phyloP scores from a whole-genome alignment of 257 asterid genomes.

The Rauvolfia tetraphylla region DNA sequence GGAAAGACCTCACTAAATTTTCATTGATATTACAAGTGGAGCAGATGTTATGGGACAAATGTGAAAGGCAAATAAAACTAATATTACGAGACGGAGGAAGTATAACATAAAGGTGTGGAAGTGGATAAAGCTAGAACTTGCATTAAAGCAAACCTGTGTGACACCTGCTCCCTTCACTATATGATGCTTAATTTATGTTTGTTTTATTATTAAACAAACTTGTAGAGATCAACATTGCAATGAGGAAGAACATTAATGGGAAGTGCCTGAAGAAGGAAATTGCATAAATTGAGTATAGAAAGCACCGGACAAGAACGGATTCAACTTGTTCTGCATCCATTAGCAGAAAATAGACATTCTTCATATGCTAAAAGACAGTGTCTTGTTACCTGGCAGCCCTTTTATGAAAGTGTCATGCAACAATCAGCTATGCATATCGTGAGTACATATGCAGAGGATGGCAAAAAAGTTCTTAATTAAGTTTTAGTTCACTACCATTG shows the following conservation, averaged over 20 bases:
- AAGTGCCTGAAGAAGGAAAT: background rate
- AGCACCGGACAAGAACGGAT: background rate
- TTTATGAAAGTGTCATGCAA: background rate
- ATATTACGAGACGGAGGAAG: no score
- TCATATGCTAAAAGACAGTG: background rate
- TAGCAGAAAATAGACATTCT: background rate
- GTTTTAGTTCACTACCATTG: background rate
- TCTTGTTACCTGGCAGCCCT: background rate
- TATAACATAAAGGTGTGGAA: background rate
- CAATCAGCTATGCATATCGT: background rate
- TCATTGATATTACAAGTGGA: no score
- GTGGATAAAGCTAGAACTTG: background rate
- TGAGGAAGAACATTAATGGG: background rate
- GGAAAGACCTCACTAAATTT: no score
- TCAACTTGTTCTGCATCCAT: background rate
- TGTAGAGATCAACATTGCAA: background rate
- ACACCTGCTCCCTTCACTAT: background rate
- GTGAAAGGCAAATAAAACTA: no score
- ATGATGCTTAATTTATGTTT: background rate
- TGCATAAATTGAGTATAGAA: background rate
- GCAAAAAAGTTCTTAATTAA: background rate
- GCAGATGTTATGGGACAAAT: no score
- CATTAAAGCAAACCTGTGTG: background rate
- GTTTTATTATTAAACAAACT: background rate
- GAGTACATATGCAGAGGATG: background rate